Conservation (phyloP, 2,329 filamentous ascomycete species). For the Cryoendolithus antarcticus region DNA sequence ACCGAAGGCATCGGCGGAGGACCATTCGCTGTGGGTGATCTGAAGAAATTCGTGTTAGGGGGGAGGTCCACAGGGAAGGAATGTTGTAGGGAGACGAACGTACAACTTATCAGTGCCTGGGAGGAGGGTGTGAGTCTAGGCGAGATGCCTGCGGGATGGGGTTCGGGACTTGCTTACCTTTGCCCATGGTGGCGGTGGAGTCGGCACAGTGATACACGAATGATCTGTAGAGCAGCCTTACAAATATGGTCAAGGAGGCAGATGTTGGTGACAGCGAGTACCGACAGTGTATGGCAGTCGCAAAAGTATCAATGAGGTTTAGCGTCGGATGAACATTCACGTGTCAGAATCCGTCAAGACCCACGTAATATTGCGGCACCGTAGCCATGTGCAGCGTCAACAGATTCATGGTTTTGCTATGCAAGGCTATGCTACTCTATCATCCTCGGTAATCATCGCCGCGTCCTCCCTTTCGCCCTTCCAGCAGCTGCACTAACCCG, state of each 20-base stretch:
- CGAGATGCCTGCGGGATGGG: not conserved
- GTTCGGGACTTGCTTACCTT: slow-evolving; percentile 6
- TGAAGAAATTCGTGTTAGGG: slow-evolving; percentile 18
- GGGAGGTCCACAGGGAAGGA: not conserved
- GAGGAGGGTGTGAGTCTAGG: slow-evolving; percentile 5
- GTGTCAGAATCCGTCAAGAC: too few relatives aligned
- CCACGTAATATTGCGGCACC: too few relatives aligned
- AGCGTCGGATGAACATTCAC: too few relatives aligned
- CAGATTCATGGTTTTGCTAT: too few relatives aligned
- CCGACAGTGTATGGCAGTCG: too few relatives aligned
- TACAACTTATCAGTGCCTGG: slow-evolving; percentile 28
- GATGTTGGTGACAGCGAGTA: too few relatives aligned
- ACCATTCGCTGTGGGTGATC: slow-evolving; percentile 98
- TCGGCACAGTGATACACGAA: not conserved
- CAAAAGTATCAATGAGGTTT: too few relatives aligned
- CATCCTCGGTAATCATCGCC: not conserved
- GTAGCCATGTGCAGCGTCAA: too few relatives aligned
- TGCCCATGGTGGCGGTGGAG: slow-evolving; percentile 10
- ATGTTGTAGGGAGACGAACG: slow-evolving; percentile 18
- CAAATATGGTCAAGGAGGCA: too few relatives aligned
- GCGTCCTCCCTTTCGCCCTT: slow-evolving; percentile 8
- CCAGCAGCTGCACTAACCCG: slow-evolving; percentile 8
- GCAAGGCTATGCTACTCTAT: not conserved
- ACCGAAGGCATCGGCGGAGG: slow-evolving; percentile 76
- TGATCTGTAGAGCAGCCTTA: not conserved